Evolutionary conservation across 768 basidiomycete genomes (phyloP), one percentile per base, ranked within the genome.

Genomic region (Mycena olivaceomarginata): DNA sequence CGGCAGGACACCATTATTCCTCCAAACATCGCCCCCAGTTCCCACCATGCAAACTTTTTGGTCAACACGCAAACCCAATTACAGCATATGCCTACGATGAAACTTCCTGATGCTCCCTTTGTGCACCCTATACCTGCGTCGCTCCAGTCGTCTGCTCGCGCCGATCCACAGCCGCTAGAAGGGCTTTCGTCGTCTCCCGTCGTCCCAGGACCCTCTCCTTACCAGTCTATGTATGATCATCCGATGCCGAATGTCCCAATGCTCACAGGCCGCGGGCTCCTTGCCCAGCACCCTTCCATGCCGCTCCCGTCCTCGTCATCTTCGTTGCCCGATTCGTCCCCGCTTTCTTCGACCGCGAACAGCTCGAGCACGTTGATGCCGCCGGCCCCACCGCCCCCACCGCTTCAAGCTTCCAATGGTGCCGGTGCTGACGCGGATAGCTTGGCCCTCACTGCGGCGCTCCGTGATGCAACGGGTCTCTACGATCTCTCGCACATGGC

Each of bases 401-500:
- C 31, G 31, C 12, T 46, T 16, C 51, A 22, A 31, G 25, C 15
- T 16, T 13, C 43, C 15, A 40, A 75, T 70, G 46, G 68, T 76
- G 70, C 74, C 76, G 57, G 68, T 13, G 60, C 31, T 31, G 31
- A 31, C 31, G 31, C 76, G 20, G 70, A 81, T 57, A 15, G 25
- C 22, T 4, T 31, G 12, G 76, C 83, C 60, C 31, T 90, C 70
- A 80, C 87, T 75, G 59, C 86, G 10, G 86, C 89, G 1, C 83
- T 94, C 18, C 84, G 84, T 53, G 87, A 92, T 46, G 80, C 85
- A 22, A 86, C 90, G 0, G 85, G 85, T 0, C 79, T 95, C n/a
- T 93, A 94, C 77, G 84, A 90, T 67, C 83, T 95, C 41, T 83
- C 93, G 37, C 85, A 83, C 46, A 72, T 83, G 13, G 87, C 89